A percentile compares a stretch with the other conserved stretches of the same genome.
Evolutionary conservation across 2,329 filamentous ascomycete species (phyloP).

Genomic region (Septoria petroselini): DNA sequence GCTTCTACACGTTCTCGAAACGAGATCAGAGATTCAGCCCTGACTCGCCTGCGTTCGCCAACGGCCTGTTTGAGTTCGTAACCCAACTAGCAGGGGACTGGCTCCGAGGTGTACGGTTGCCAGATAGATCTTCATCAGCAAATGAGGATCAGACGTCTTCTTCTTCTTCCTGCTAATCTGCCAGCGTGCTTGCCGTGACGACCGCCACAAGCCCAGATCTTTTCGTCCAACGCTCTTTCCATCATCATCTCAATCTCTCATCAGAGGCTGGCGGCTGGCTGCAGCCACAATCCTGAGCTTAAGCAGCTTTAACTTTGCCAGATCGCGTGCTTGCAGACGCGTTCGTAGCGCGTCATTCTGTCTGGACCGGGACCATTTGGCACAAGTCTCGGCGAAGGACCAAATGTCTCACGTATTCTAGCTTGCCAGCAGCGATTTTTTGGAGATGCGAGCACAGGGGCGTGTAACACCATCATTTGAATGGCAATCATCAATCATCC

Average conservation of each 20-base stretch:
- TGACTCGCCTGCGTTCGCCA: slow-evolving; percentile 6
- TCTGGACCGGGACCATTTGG: slow-evolving; percentile 3
- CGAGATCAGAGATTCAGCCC: neutral
- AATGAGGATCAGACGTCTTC: neutral
- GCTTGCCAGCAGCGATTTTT: no score
- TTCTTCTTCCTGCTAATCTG: neutral
- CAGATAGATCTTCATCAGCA: neutral
- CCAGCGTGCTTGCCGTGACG: neutral
- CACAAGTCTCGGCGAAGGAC: slow-evolving; percentile 1
- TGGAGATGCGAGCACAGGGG: no score
- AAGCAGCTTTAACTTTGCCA: slow-evolving; percentile 9
- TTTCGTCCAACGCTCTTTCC: slow-evolving; percentile 13
- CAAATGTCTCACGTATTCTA: no score
- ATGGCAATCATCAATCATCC: no score
- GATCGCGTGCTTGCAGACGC: slow-evolving; percentile 16
- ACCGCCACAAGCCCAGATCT: slow-evolving; percentile 12
- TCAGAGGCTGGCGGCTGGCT: neutral
- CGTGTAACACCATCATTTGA: no score
- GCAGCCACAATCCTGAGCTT: slow-evolving; percentile 16
- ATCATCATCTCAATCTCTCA: no score
- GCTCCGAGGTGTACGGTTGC: neutral
- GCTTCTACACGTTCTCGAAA: slow-evolving; percentile 3
- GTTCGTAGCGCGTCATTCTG: slow-evolving; percentile 13
- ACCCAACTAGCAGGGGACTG: slow-evolving; percentile 5
- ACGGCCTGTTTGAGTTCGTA: slow-evolving; percentile 10